phyloP scores from a whole-genome alignment of 2,329 filamentous ascomycete species.

The Dothiorella sarmentorum region DNA sequence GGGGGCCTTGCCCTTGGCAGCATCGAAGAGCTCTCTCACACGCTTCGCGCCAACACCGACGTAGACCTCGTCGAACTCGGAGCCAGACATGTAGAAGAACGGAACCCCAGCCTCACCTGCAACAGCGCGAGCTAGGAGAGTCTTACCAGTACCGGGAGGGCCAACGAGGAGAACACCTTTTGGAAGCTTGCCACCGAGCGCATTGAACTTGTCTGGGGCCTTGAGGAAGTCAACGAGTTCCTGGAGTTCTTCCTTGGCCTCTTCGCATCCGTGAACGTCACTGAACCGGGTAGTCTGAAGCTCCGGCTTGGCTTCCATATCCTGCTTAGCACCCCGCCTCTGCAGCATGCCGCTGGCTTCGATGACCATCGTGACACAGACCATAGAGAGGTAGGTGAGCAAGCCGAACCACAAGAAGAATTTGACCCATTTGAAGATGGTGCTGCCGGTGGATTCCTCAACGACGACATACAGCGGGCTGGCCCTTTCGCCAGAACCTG shows the following conservation, averaged over 20 bases:
- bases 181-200: constrained; percentile 90
- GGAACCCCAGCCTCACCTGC: constrained; percentile 95
- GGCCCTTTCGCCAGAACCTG: constrained; percentile 69
- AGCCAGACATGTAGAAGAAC: constrained; percentile 99
- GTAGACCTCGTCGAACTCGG: constrained; percentile 97
- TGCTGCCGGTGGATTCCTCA: constrained; percentile 76
- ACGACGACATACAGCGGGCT: constrained; percentile 94
- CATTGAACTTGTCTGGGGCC: constrained; percentile 88
- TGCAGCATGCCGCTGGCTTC: constrained; percentile 77
- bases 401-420: constrained; percentile 78
- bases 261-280: constrained; percentile 95
- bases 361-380: constrained; percentile 75
- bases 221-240: constrained; percentile 95
- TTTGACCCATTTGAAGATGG: constrained; percentile 87
- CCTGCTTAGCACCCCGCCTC: constrained; percentile 67
- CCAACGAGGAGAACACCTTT: constrained; percentile 95
- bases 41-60: constrained; percentile 96
- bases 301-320: constrained; percentile 86
- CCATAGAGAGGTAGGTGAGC: constrained; percentile 73
- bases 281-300: constrained; percentile 86
- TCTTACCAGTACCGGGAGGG: constrained; percentile 96
- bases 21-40: constrained; percentile 85
- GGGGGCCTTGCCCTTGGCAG: constrained; percentile 80
- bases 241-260: constrained; percentile 96
- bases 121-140: constrained; percentile 88